Percentiles rank a stretch among this genome's conserved stretches.
These are phyloP conservation scores for Colletotrichum somersetense DNA, from an alignment of 2,329 filamentous ascomycete genomes.

Conservation along the genomic window DNA sequence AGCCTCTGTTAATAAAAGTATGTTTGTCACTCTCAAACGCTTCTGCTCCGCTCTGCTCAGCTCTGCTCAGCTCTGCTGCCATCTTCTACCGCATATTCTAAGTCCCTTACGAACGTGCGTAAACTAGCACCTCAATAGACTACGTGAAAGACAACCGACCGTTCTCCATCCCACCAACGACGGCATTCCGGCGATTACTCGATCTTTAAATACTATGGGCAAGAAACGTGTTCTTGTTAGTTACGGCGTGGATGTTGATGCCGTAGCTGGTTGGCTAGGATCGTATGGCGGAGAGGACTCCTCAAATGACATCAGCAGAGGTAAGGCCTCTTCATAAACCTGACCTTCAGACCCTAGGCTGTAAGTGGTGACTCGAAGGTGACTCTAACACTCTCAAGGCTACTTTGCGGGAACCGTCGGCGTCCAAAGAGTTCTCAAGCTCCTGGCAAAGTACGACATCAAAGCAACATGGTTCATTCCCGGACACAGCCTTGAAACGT, in stretches of 20 bases:
- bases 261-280: conserved; percentile 82
- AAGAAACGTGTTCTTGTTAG: conserved; percentile 57
- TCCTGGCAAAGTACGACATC: conserved; percentile 80
- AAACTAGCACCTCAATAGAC: not conserved
- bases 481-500: conserved; percentile 62
- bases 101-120: not conserved
- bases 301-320: conserved; percentile 78
- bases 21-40: no score
- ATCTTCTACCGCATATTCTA: not conserved
- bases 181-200: no score
- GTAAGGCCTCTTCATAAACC: conserved; percentile 50
- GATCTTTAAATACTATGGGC: conserved; percentile 46
- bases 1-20: conserved; percentile 20
- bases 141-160: not conserved
- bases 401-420: conserved; percentile 78
- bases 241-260: conserved; percentile 81
- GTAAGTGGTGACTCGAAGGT: no score
- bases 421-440: conserved; percentile 73
- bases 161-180: not conserved
- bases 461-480: conserved; percentile 70
- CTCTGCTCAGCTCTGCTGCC: not conserved
- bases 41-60: no score
- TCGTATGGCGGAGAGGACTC: conserved; percentile 81
- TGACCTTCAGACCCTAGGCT: not conserved
- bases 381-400: conserved; percentile 51